These are phyloP conservation scores for Rosa lucieae DNA, from an alignment of 306 rosid species.

Conservation along the genomic window DNA sequence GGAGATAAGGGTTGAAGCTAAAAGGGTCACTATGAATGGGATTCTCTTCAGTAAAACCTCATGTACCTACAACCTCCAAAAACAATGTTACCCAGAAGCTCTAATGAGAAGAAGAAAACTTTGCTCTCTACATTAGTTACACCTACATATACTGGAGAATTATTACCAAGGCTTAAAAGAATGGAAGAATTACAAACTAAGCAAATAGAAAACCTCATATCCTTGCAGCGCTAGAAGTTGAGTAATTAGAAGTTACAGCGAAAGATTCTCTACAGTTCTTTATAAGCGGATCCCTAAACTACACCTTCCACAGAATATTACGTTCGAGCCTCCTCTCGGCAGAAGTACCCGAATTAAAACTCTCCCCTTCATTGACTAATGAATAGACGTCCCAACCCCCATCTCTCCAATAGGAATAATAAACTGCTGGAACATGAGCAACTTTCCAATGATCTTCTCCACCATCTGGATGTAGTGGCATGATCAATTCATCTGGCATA, in stretches of 20 bases:
- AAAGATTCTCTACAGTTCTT: neutral
- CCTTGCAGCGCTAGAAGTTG: neutral
- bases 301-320: slow-evolving; percentile 26
- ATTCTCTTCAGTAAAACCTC: neutral
- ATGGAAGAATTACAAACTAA: too few species aligned
- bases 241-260: neutral
- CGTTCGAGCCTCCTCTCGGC: slow-evolving; percentile 1
- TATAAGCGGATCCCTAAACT: neutral
- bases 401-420: slow-evolving; percentile 19
- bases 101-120: neutral
- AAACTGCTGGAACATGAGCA: slow-evolving; percentile 25
- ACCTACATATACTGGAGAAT: too few species aligned
- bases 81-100: neutral
- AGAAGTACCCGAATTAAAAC: neutral
- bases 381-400: slow-evolving; percentile 29
- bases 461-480: slow-evolving; percentile 17
- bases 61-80: neutral
- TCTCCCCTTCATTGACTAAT: slow-evolving; percentile 20
- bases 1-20: neutral
- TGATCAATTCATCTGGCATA: slow-evolving; percentile 29
- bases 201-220: neutral
- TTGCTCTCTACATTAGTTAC: neutral
- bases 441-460: slow-evolving; percentile 24
- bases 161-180: too few species aligned
- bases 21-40: neutral